Percentiles rank a stretch among this genome's conserved stretches.
phyloP scores from a whole-genome alignment of 306 rosid genomes.

The Betula pendula region DNA sequence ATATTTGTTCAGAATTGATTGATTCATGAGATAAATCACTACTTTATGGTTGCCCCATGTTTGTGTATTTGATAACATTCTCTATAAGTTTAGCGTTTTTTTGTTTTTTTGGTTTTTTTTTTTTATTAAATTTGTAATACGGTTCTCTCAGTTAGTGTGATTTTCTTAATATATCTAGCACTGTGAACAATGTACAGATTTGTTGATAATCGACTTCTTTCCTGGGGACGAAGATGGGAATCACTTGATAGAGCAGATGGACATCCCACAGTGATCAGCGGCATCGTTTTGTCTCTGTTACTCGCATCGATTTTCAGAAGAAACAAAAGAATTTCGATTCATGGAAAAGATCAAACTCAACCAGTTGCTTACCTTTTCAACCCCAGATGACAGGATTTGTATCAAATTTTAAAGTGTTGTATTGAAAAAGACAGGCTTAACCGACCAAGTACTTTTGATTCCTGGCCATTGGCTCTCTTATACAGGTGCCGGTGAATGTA shows the following conservation, averaged over 20 bases:
- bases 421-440: slow-evolving; percentile 21
- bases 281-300: slow-evolving; percentile 46
- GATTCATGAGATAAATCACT: not conserved
- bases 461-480: slow-evolving; percentile 34
- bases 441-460: slow-evolving; percentile 31
- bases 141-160: not conserved
- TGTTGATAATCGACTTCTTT: slow-evolving; percentile 30
- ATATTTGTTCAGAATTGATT: not conserved
- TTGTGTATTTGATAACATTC: not conserved
- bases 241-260: slow-evolving; percentile 29
- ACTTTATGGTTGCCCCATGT: not conserved
- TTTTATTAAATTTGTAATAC: not conserved
- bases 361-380: slow-evolving; percentile 25
- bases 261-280: slow-evolving; percentile 27
- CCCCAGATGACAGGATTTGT: slow-evolving; percentile 23
- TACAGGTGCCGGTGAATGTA: slow-evolving; percentile 30
- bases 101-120: too few relatives aligned
- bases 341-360: slow-evolving; percentile 25
- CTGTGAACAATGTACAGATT: slow-evolving; percentile 34
- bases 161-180: slow-evolving; percentile 19
- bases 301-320: slow-evolving; percentile 34
- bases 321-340: slow-evolving; percentile 25
- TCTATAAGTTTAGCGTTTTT: not conserved
- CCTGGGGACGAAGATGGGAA: slow-evolving; percentile 45
- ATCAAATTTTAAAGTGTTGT: slow-evolving; percentile 24